phyloP scores from a whole-genome alignment of 2,329 filamentous ascomycete genomes.

The Colletotrichum brevisporum region DNA sequence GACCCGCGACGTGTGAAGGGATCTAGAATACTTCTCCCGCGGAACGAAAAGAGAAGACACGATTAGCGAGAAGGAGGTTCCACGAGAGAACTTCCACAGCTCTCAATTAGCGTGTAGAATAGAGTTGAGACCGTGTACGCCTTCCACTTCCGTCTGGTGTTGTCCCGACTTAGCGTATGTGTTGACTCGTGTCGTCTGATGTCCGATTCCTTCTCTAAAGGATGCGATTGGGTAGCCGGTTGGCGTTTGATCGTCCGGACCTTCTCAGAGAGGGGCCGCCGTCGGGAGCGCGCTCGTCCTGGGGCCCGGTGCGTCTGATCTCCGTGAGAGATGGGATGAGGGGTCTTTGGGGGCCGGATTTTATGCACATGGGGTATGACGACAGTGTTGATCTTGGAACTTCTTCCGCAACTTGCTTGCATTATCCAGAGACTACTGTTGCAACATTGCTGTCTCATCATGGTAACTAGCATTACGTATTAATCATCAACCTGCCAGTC shows the following conservation, averaged over 20 bases:
- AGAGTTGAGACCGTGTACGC: not conserved
- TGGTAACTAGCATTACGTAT: constrained; percentile 5
- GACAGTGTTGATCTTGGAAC: not conserved
- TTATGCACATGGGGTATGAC: not conserved
- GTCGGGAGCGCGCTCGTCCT: not conserved
- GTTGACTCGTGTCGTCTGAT: constrained; percentile 5
- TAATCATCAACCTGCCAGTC: not conserved
- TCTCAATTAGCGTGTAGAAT: not conserved
- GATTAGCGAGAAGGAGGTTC: not conserved
- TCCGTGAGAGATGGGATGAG: constrained; percentile 6
- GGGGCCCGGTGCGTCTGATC: constrained; percentile 13
- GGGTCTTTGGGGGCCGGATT: not conserved
- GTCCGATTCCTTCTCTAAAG: not conserved
- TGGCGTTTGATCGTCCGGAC: constrained; percentile 18
- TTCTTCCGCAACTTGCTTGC: no score
- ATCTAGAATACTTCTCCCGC: no score
- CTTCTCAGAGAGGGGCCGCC: not conserved
- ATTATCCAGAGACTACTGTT: no score
- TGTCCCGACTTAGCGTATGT: no score
- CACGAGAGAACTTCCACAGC: not conserved
- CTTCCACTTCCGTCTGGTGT: not conserved
- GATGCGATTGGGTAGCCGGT: constrained; percentile 12
- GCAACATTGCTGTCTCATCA: not conserved
- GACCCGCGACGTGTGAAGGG: no score
- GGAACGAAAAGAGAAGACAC: no score